Evolutionary conservation across 2,329 filamentous ascomycete species (phyloP), one percentile per base, ranked within the genome.

Genomic region (Exophiala viscosa): DNA sequence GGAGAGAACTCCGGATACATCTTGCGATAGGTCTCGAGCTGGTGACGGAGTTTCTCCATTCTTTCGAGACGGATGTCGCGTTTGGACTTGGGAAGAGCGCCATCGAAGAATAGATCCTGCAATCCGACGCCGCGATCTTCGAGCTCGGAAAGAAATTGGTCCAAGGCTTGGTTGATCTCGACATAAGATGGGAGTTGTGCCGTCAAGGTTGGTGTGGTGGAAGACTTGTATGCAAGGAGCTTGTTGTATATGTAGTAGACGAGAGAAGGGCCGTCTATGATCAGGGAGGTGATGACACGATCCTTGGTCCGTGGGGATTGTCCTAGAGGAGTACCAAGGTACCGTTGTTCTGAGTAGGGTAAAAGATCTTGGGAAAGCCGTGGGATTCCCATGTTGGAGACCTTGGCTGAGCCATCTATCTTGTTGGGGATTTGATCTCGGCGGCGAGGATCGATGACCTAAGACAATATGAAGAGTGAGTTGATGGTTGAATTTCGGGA

Each of bases 71-170:
- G 80, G 5, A 83, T 81, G 0, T 71, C 66, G 32, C 78, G 76
- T 66, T 96, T 96, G 3, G 75, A 69, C 0, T 67, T 53, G 0
- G 92, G 92, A 1, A 97, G 76, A 50, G 82, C 85, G 11, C 90
- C 90, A 67, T 97, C 92, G 63, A 97, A 96, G 66, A 86, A 90
- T 48, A 96, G 42, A 78, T 60, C 84, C 88, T 60, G 31, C 9
- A 45, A 32, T 39, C 45, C 70, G 45, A 87, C 77, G 48, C 79
- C 76, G 52, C 77, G 74, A 2, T 63, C 63, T 45, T 75, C 72
- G 13, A 95, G 69, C 33, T 76, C 68, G 18, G 84, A 72, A 1
- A 96, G 74, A 77, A 86, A 92, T 17, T 68, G 66, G 45, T 85
- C 67, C 3, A 82, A 78, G 14, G 78, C 76, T 5, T 73, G 66